Evolutionary conservation across 306 rosid species (phyloP), one percentile per base, ranked within the genome.

Genomic region (Astragalus glycyphyllos): DNA sequence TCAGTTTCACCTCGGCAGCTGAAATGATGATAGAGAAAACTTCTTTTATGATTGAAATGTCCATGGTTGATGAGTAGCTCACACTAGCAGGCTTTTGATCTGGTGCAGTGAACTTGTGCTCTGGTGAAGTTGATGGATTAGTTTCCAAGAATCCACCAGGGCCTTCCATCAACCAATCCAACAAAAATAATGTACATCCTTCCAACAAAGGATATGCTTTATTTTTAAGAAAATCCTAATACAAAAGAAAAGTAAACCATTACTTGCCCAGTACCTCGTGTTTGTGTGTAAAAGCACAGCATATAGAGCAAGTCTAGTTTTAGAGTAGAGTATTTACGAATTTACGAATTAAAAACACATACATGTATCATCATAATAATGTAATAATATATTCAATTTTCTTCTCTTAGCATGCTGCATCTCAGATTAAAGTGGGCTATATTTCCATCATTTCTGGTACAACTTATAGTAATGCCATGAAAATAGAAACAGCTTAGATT

Each of bases 61-160:
- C 98, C 97, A 93, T 93, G 76, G 97, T 93, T 72, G 98, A 64
- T 66, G 98, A 93, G 90, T 88, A 93, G 89, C 96, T 88, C 75
- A 93, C 98, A 67, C 98, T 90, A 58, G 98, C 98, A 44, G 64
- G 89, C 78, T 90, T 88, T 64, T 86, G 80, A 60, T 84, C 96
- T 57, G 98, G 89, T 57, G 98, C 92, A 59, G 56, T 68, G 74
- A 93, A 93, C 97, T 87, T 84, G 84, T 93, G 98, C 80, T 93
- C 98, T 1, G 98, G 98, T 58, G 98, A 93, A 71, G 98, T 93
- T 65, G 98, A 90, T 17, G 98, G 98, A 78, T 93, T 93, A 62
- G 98, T 93, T 87, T 93, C 91, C 57, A 93, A 82, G 61, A 73
- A 85, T 76, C 86, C 97, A 42, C 86, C 88, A 12, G 10, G 87